These are phyloP conservation scores for Rhizopogon sp. DNA, from an alignment of 768 basidiomycete genomes.

Conservation along the genomic window DNA sequence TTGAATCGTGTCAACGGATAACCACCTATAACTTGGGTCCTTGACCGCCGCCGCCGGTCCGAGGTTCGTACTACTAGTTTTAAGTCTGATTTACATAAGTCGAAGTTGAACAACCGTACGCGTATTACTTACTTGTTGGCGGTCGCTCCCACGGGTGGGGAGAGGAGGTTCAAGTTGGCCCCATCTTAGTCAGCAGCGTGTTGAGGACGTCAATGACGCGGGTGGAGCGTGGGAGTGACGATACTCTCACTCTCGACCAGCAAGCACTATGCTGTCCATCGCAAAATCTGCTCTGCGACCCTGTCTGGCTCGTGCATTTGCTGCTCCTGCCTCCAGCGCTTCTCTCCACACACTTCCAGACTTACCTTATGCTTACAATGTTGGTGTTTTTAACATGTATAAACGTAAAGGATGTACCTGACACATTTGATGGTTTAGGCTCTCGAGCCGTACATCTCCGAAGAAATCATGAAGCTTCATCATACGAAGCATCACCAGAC, in stretches of 20 bases:
- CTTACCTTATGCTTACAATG: slow-evolving; percentile 79
- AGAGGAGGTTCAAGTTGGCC: no score
- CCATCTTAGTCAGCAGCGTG: not conserved
- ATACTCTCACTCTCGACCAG: not conserved
- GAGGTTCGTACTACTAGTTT: no score
- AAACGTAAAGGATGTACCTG: not conserved
- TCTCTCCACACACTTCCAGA: slow-evolving; percentile 70
- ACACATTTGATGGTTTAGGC: slow-evolving; percentile 41
- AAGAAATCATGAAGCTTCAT: slow-evolving; percentile 91
- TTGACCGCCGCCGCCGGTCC: no score
- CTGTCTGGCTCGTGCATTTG: slow-evolving; percentile 40
- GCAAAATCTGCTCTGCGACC: slow-evolving; percentile 40
- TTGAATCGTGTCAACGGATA: no score
- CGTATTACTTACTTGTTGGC: no score
- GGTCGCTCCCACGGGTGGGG: no score
- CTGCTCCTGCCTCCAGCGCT: slow-evolving; percentile 35
- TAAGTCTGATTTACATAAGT: no score
- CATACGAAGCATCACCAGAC: slow-evolving; percentile 89
- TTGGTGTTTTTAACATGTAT: slow-evolving; percentile 25
- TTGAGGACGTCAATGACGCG: not conserved
- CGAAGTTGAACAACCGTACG: no score
- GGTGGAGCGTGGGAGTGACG: not conserved
- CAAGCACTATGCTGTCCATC: slow-evolving; percentile 43
- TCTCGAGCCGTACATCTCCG: slow-evolving; percentile 88
- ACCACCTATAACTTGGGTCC: no score